phyloP scores from a whole-genome alignment of 148 eudicot genomes.

The Polygonum aviculare region DNA sequence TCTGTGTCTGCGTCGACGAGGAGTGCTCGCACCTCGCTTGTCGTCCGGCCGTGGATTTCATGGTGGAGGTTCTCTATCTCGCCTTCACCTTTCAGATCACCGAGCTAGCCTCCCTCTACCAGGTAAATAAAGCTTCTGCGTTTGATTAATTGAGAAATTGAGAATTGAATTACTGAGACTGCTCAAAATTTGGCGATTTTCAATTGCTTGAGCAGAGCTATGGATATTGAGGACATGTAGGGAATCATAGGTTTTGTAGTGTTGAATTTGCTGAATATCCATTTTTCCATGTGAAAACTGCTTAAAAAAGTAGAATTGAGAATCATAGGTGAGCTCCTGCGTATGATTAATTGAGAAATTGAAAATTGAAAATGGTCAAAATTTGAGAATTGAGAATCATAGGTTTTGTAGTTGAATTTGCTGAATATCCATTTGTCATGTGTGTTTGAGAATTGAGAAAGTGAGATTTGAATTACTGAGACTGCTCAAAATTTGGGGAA shows the following conservation, averaged over 20 bases:
- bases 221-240: background rate
- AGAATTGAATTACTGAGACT: background rate
- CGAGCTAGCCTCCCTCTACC: slow-evolving; percentile 61
- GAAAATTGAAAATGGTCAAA: no score
- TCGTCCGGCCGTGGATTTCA: slow-evolving; percentile 58
- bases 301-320: no score
- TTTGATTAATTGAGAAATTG: background rate
- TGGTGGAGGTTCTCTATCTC: slow-evolving; percentile 67
- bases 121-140: slow-evolving; percentile 32
- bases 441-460: background rate
- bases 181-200: background rate
- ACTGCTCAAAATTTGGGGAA: background rate
- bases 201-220: background rate
- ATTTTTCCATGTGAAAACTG: no score
- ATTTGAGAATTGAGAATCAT: background rate
- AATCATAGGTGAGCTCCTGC: background rate
- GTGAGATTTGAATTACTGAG: background rate
- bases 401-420: background rate
- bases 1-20: slow-evolving; percentile 68
- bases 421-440: background rate
- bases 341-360: background rate
- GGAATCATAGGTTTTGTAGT: background rate
- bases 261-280: background rate
- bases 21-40: slow-evolving; percentile 65
- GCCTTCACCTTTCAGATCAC: slow-evolving; percentile 55